These are phyloP conservation scores for Suillus spraguei DNA, from an alignment of 768 basidiomycete genomes.

Conservation along the genomic window DNA sequence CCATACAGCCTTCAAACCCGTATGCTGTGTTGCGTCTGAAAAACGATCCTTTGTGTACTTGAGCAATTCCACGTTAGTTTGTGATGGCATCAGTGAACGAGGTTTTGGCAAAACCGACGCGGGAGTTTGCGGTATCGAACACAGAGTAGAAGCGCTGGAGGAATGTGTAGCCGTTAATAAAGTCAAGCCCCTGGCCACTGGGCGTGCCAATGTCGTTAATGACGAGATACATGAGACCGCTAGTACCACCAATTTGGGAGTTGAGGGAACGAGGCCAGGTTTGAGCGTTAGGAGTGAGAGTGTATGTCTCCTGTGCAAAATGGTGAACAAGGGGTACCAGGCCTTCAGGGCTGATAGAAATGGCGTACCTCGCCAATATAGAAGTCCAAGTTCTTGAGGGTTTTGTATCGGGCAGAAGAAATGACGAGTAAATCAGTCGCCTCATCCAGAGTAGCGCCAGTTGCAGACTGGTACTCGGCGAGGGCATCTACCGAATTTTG, in stretches of 20 bases:
- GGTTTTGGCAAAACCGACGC: conserved; percentile 33
- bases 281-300: conserved; percentile 46
- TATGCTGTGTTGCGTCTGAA: not conserved
- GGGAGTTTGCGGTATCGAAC: conserved; percentile 59
- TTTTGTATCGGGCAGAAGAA: conserved; percentile 9
- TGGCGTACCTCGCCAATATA: conserved; percentile 8
- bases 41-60: not conserved
- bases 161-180: conserved; percentile 57
- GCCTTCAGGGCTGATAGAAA: not conserved
- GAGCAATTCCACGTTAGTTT: conserved; percentile 22
- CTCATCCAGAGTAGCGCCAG: conserved; percentile 15
- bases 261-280: conserved; percentile 48
- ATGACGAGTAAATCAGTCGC: conserved; percentile 19
- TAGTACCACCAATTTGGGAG: conserved; percentile 43
- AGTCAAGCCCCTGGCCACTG: conserved; percentile 51
- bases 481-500: conserved; percentile 26
- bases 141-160: conserved; percentile 69
- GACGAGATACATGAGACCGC: conserved; percentile 40
- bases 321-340: not conserved
- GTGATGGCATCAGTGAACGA: conserved; percentile 31
- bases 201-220: conserved; percentile 39
- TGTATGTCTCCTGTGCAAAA: conserved; percentile 30
- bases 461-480: conserved; percentile 21
- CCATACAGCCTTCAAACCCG: not conserved
- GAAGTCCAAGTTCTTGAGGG: conserved; percentile 14